Percentiles rank a stretch among this genome's conserved stretches.
These are phyloP conservation scores for Pichia terricola DNA, from an alignment of 1,139 yeast genomes.

Conservation along the genomic window DNA sequence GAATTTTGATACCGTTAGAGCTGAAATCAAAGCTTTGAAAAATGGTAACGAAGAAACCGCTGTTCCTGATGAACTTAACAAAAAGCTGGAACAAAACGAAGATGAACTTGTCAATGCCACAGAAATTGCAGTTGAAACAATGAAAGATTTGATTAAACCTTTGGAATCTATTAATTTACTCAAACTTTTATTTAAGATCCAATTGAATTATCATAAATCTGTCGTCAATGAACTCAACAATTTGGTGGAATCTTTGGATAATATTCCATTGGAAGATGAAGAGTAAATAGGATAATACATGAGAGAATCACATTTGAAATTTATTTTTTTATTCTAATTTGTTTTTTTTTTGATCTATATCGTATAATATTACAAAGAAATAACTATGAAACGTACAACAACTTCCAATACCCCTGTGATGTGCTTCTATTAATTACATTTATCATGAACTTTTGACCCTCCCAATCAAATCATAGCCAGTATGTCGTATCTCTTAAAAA, in stretches of 20 bases:
- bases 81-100: conserved; percentile 55
- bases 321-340: not conserved
- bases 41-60: conserved; percentile 24
- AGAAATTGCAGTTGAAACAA: conserved; percentile 63
- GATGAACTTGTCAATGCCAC: conserved; percentile 75
- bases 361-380: too few relatives aligned
- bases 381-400: too few relatives aligned
- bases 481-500: too few relatives aligned
- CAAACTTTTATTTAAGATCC: conserved; percentile 56
- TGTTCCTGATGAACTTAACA: conserved; percentile 36
- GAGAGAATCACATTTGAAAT: not conserved
- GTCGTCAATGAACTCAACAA: conserved; percentile 36
- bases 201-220: conserved; percentile 55
- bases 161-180: conserved; percentile 53
- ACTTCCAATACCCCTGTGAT: too few relatives aligned
- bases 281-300: conserved; percentile 12
- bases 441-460: too few relatives aligned
- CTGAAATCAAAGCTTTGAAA: conserved; percentile 34
- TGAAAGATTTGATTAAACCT: conserved; percentile 64
- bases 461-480: too few relatives aligned
- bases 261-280: conserved; percentile 33
- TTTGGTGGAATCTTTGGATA: conserved; percentile 33
- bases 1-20: conserved; percentile 60
- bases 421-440: too few relatives aligned
- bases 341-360: not conserved